Evolutionary conservation across 1,284 basidiomycete species (phyloP).

Genomic region (Trametes pubescens): DNA sequence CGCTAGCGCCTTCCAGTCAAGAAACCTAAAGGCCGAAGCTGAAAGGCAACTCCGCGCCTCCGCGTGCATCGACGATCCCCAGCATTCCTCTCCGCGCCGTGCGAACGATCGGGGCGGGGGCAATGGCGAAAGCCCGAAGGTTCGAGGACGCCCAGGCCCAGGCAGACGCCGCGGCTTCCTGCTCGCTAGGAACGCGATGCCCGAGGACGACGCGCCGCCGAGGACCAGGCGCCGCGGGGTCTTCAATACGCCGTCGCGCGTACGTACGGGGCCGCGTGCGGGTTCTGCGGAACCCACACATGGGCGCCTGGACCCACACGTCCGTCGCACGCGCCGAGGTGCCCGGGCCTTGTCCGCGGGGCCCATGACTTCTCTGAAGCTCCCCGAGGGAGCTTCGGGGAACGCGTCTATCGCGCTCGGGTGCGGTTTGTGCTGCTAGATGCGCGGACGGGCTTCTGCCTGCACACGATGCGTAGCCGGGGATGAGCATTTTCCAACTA

Average conservation of each 20-base stretch:
- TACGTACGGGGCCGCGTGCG: background rate
- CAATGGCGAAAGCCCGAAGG: background rate
- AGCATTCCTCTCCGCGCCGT: background rate
- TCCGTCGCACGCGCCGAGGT: background rate
- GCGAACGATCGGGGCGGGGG: background rate
- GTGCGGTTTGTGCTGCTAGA: too few relatives aligned
- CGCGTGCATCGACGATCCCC: background rate
- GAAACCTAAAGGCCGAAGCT: background rate
- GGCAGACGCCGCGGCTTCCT: background rate
- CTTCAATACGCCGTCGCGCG: background rate
- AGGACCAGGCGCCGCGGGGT: too few relatives aligned
- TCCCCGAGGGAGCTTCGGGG: background rate
- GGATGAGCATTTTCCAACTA: too few relatives aligned
- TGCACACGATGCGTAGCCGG: too few relatives aligned
- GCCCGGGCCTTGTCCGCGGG: background rate
- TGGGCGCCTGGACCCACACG: background rate
- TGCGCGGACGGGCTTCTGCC: too few relatives aligned
- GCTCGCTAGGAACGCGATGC: background rate
- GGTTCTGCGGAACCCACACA: background rate
- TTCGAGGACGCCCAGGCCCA: background rate
- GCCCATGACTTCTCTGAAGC: background rate
- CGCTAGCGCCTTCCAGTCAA: background rate
- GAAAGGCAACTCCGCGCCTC: background rate
- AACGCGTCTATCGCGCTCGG: too few relatives aligned
- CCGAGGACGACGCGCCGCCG: background rate